Evolutionary conservation across 2,329 filamentous ascomycete species (phyloP).

Genomic region (Penicillium sp.): DNA sequence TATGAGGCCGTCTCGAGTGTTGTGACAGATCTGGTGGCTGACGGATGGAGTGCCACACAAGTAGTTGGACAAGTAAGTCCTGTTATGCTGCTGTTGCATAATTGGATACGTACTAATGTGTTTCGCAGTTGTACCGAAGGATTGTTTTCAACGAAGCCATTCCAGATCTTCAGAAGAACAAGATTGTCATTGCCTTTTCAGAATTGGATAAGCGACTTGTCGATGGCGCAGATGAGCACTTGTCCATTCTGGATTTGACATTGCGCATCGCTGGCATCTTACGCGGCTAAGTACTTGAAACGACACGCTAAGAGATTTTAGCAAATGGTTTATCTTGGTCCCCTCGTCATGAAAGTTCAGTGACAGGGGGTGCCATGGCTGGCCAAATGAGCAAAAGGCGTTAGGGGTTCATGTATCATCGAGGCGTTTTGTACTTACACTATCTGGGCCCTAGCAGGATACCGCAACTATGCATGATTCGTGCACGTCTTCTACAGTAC

Average conservation of each 20-base stretch:
- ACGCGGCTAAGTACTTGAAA: constrained; percentile 25
- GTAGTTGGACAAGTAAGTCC: constrained; percentile 70
- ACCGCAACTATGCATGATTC: not conserved
- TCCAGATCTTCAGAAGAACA: constrained; percentile 81
- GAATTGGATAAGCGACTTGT: constrained; percentile 92
- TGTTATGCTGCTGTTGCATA: not conserved
- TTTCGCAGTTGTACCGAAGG: constrained; percentile 61
- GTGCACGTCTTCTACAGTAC: not conserved
- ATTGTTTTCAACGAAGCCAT: constrained; percentile 82
- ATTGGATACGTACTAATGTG: constrained; percentile 2
- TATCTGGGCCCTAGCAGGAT: not conserved
- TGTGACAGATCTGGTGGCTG: constrained; percentile 87
- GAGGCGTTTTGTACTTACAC: constrained; percentile 18
- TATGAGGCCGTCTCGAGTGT: constrained; percentile 75
- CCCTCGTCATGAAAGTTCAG: not conserved
- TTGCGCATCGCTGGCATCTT: constrained; percentile 77
- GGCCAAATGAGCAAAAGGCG: constrained; percentile 6
- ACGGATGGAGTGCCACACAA: constrained; percentile 94
- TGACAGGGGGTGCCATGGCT: not conserved
- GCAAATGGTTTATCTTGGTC: not conserved
- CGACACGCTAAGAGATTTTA: not conserved
- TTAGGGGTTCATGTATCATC: constrained; percentile 1
- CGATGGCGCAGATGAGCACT: constrained; percentile 92
- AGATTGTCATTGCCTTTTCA: constrained; percentile 84
- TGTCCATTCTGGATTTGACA: constrained; percentile 81